phyloP scores from a whole-genome alignment of 768 basidiomycete species.

The Suillus discolor region DNA sequence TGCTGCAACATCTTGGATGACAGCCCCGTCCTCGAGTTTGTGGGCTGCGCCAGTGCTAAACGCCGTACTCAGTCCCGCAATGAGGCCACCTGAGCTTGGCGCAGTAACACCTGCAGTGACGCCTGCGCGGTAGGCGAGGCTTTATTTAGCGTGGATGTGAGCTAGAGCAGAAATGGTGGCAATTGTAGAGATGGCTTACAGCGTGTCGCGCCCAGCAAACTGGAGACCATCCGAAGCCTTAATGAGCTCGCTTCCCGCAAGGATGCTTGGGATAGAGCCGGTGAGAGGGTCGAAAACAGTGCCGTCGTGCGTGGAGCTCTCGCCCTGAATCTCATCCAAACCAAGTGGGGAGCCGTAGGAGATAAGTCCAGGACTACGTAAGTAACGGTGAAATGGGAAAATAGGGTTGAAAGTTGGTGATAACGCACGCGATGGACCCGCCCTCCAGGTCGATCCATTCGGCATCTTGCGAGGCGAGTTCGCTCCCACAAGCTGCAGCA shows the following conservation, averaged over 20 bases:
- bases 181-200: slow-evolving; percentile 38
- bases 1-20: slow-evolving; percentile 62
- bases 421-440: slow-evolving; percentile 55
- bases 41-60: slow-evolving; percentile 61
- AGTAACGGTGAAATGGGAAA: slow-evolving; percentile 1
- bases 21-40: slow-evolving; percentile 55
- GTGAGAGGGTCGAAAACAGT: slow-evolving; percentile 47
- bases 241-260: slow-evolving; percentile 42
- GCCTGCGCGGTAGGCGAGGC: slow-evolving; percentile 67
- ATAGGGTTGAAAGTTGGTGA: slow-evolving; percentile 16
- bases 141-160: slow-evolving; percentile 40
- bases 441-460: slow-evolving; percentile 61
- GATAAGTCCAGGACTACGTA: slow-evolving; percentile 45
- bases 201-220: slow-evolving; percentile 59
- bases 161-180: slow-evolving; percentile 19
- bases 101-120: slow-evolving; percentile 64
- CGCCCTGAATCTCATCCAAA: slow-evolving; percentile 55
- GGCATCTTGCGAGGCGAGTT: slow-evolving; percentile 24
- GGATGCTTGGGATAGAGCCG: slow-evolving; percentile 35
- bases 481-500: slow-evolving; percentile 26
- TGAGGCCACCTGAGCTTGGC: slow-evolving; percentile 51
- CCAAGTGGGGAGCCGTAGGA: slow-evolving; percentile 50
- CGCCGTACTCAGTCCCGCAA: slow-evolving; percentile 58
- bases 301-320: slow-evolving; percentile 60
- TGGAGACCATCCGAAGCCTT: slow-evolving; percentile 75